Base-by-base conservation (phyloP, 78 protist genomes). In the Cavenderia fasciculata region DNA sequence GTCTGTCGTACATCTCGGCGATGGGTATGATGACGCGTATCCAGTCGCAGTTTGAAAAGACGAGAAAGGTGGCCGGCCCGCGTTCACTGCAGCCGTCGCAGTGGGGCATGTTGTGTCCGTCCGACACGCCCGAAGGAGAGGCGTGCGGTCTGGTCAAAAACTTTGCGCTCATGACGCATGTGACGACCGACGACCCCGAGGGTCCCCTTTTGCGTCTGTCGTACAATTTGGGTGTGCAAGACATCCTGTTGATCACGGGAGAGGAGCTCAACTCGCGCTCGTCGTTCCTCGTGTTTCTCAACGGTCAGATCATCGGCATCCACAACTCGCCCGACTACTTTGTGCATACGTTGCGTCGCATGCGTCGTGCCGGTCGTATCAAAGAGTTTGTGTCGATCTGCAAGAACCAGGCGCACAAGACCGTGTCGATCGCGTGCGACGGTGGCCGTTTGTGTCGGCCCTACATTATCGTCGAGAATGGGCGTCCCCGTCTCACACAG, bases 111-210 rank as follows among this genome's bases (percentile, higher is more conserved):
- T 91, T 99, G 8, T 99, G 99, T 74, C 99, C 99, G 21, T 56
- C 97, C 0, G 99, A 99, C 86, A 99, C 99, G 7, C 99, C 99
- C 1, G 99, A 99, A 76, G 99, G 99, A 1, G 99, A 99, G 74
- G 73, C 96, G 23, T 99, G 99, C 49, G 99, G 99, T 40, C 95
- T 99, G 18, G 99, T 98, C n/a, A 99, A 99, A 96, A 99, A 99
- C 93, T 75, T 99, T 23, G 97, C 99, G 40, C 96, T 98, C 21
- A 87, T 98, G 94, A 78, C 99, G 1, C 99, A 98, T 62, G 97
- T 99, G 33, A 98, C 99, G 1, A 96, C 96, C 1, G 99, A 98
- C 84, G 94, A 89, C 25, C 94, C 89, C 23, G 92, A 82, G 29
- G 57, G 52, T 38, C 95, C 92, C 34, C 52, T 98, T 23, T 36